Conservation (phyloP, 1,284 basidiomycete species). For the Ustilago sp. region DNA sequence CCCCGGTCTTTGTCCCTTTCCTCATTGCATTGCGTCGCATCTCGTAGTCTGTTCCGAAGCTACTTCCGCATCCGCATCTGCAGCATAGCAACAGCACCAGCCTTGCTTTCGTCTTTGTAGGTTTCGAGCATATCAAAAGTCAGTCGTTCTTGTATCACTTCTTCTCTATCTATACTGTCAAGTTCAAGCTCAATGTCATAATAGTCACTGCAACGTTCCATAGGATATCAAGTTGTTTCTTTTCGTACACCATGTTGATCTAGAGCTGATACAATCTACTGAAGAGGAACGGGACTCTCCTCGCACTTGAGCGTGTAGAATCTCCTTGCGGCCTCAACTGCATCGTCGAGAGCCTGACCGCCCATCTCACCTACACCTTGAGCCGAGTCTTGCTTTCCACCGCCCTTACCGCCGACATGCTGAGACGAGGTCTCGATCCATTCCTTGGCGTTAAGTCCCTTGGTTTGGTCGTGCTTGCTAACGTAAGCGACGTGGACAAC, state of each 20-base stretch:
- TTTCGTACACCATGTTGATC: not conserved
- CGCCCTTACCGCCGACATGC: slow-evolving; percentile 64
- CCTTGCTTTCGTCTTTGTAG: not conserved
- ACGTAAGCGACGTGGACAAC: slow-evolving; percentile 90
- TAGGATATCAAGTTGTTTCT: not conserved
- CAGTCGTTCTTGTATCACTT: not conserved
- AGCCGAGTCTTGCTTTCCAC: slow-evolving; percentile 65
- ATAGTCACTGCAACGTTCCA: not conserved
- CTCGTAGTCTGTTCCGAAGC: too few species aligned
- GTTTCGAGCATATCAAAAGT: not conserved
- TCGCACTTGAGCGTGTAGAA: slow-evolving; percentile 48
- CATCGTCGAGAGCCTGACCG: slow-evolving; percentile 59
- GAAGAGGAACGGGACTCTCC: slow-evolving; percentile 32
- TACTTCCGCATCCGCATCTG: not conserved
- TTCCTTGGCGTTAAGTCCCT: slow-evolving; percentile 63
- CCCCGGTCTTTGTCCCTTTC: not conserved
- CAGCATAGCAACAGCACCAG: not conserved
- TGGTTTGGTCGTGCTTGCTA: slow-evolving; percentile 71
- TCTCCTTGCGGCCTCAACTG: slow-evolving; percentile 45
- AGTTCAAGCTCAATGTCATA: not conserved
- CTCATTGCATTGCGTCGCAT: not conserved
- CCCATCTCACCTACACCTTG: slow-evolving; percentile 67
- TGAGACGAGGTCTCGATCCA: slow-evolving; percentile 61
- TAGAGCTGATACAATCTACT: slow-evolving; percentile 16
- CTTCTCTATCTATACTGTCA: not conserved